A percentile compares a stretch with the other conserved stretches of the same genome.
Evolutionary conservation across 2,329 filamentous ascomycete species (phyloP).

Genomic region (Aureobasidium sp.): DNA sequence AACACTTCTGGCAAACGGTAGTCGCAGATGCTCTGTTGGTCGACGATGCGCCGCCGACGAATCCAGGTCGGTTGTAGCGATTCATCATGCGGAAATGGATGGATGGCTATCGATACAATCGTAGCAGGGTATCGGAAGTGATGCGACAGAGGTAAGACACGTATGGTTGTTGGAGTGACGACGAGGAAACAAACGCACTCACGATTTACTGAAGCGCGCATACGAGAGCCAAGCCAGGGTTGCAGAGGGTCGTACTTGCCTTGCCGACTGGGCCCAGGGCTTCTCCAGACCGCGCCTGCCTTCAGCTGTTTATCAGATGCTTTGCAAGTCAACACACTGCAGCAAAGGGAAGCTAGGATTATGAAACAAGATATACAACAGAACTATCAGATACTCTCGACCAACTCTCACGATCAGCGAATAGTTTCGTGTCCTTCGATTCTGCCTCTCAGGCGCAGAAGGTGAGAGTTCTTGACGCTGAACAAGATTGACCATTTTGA

Average conservation of each 20-base stretch:
- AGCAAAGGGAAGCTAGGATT: background rate
- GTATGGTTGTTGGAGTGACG: background rate
- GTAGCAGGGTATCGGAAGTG: background rate
- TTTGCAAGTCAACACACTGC: background rate
- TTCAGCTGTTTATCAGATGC: no score
- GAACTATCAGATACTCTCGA: no score
- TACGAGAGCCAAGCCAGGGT: background rate
- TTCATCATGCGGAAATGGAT: constrained; percentile 20
- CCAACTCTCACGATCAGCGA: background rate
- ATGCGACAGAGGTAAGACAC: background rate
- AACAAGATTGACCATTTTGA: background rate
- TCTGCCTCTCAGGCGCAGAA: background rate
- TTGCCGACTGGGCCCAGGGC: background rate
- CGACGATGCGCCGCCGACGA: constrained; percentile 5
- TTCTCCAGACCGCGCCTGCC: background rate
- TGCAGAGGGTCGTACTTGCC: background rate
- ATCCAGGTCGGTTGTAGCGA: constrained; percentile 16
- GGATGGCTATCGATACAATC: background rate
- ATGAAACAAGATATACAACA: no score
- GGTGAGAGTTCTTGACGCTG: background rate
- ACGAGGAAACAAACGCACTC: background rate
- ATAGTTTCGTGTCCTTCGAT: background rate
- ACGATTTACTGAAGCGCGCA: background rate
- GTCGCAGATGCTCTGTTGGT: constrained; percentile 56
- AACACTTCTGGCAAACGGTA: constrained; percentile 89